Percentiles rank a stretch among this genome's conserved stretches.
These are phyloP conservation scores for Sparassis latifolia DNA, from an alignment of 1,284 basidiomycete species.

Conservation along the genomic window DNA sequence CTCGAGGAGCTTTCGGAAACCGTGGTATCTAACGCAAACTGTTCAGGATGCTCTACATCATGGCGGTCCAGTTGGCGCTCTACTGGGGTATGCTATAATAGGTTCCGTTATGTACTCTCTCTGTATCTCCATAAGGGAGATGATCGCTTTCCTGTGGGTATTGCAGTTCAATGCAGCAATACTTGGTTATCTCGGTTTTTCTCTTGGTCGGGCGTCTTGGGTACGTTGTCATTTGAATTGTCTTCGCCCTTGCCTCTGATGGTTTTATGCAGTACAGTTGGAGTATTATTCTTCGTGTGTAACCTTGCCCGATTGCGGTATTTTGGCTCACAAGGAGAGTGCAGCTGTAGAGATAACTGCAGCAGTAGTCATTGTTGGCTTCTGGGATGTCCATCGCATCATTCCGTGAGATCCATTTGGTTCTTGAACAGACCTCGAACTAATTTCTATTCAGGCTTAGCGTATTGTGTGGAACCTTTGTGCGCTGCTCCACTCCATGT, in stretches of 20 bases:
- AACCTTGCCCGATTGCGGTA: not conserved
- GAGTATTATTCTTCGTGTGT: conserved; percentile 25
- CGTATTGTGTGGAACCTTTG: too few relatives aligned
- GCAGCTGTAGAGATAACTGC: conserved; percentile 24
- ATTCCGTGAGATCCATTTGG: conserved; percentile 11
- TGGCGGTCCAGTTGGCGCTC: conserved; percentile 56
- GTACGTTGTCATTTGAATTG: conserved; percentile 5
- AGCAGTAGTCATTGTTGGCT: conserved; percentile 18
- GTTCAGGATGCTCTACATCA: conserved; percentile 45
- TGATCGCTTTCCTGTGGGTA: conserved; percentile 25
- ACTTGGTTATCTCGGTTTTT: conserved; percentile 25
- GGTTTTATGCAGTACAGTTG: conserved; percentile 20
- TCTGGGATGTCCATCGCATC: conserved; percentile 15
- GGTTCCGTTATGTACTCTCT: conserved; percentile 39
- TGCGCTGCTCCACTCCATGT: too few relatives aligned
- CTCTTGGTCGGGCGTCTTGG: conserved; percentile 26
- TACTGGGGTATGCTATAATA: conserved; percentile 56
- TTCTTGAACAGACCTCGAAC: too few relatives aligned
- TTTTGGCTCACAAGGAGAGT: not conserved
- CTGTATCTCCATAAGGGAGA: conserved; percentile 27
- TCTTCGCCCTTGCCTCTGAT: not conserved
- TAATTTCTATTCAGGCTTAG: too few relatives aligned
- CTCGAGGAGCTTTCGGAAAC: too few relatives aligned
- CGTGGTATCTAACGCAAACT: too few relatives aligned
- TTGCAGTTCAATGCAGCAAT: conserved; percentile 48